Evolutionary conservation across 768 basidiomycete genomes (phyloP), one percentile per base, ranked within the genome.

Genomic region (Russula earlei): DNA sequence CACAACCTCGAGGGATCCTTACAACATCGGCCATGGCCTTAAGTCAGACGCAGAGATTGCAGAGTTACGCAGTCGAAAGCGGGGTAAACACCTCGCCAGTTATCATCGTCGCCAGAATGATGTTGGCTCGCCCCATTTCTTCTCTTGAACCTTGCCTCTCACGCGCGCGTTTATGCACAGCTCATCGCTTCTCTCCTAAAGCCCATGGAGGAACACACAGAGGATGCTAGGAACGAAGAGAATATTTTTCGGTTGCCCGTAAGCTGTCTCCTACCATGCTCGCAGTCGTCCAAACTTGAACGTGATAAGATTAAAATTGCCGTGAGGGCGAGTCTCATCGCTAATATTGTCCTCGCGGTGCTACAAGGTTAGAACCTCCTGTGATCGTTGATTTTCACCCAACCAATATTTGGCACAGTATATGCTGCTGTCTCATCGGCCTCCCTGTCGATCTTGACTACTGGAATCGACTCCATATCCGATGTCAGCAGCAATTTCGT

Each of bases 181-280:
- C 84, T 93, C 56, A 95, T 98, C 59, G 67, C 72, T n/a, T 78
- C 81, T n/a, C 71, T 97, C 58, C 77, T 98, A 33, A 96, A 95
- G 69, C 81, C 92, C 0, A 86, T 98, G 81, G 87, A 91, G 34
- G 83, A 85, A 33, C 88, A 93, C 65, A 91, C 91, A 0, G 78
- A 81, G 49, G 90, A 95, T 63, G 92, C 91, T 15, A 78, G 75
- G 57, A 75, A 77, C 12, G 81, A 84, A 31, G 85, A 85, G 66
- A 79, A 84, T 34, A 75, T 77, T 29, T 74, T 78, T 36, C 84
- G 87, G 19, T 63, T 89, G 45, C 76, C 85, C 19, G 89, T 89
- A 64, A 59, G 80, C 69, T 10, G 33, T 40, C 15, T 22, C 41
- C 14, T 8, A 33, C n/a, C 42, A 9, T 25, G 33, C 29, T 46